Evolutionary conservation across 192 early-diverging fungal genomes (phyloP), one percentile per base, ranked within the genome.

Genomic region (Coemansia sp.): DNA sequence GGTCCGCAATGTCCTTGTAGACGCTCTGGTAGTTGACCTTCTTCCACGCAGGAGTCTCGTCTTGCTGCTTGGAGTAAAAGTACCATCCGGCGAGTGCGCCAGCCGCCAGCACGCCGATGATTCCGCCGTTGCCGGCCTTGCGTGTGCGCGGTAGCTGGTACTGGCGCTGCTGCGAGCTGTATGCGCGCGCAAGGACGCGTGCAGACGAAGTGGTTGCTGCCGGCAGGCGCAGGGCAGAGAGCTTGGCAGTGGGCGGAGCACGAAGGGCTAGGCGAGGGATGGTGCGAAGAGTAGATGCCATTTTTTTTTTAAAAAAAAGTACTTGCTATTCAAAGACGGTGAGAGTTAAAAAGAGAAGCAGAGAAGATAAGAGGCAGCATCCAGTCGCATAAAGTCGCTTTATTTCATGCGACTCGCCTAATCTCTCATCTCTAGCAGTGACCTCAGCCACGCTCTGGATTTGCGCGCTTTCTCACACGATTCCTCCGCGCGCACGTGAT

Each of bases 1-100:
- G 76, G 52, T 83, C 86, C 35, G 89, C 91, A 72, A 92, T 92
- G 57, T 88, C 88, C 73, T 90, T 86, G 84, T 91, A 91, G 65
- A 92, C 85, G 57, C 82, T 74, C 61, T 88, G 72, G 84, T 90
- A 92, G 82, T 92, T 84, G 39, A 79, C 83, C 79, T 87, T 85
- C 70, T 76, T 79, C 75, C 80, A 75, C 34, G 73, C 71, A 20
- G 34, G 64, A 10, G n/a, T 41, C 45, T 62, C 66, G 67, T 18
- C 34, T 39, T 59, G 45, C 21, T 18, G 48, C 47, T 47, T 57
- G 28, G 66, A 75, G 70, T 68, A 79, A 20, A 84, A 82, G 59
- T 84, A 85, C 64, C 81, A 86, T 13, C 85, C 85, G 55, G 71
- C 82, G 11, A 79, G 66, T 6, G 75, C 84, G 31, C 85, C 85